These are phyloP conservation scores for Phyllosticta paracitricarpa DNA, from an alignment of 2,329 filamentous ascomycete species.

Conservation along the genomic window DNA sequence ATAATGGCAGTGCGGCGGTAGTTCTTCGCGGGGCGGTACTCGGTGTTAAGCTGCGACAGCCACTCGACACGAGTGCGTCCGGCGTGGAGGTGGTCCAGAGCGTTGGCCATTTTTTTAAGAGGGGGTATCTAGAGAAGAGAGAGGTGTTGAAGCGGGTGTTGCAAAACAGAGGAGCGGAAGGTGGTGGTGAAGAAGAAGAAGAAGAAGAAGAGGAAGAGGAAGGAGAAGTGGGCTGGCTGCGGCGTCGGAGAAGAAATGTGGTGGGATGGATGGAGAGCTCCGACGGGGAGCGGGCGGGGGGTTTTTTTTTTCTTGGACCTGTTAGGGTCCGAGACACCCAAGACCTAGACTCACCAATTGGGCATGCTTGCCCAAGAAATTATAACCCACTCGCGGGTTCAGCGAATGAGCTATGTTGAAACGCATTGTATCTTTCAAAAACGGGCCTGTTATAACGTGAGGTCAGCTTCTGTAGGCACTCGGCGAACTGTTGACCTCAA, in stretches of 20 bases:
- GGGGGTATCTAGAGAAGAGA: neutral
- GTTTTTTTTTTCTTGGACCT: neutral
- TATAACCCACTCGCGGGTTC: neutral
- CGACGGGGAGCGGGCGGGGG: constrained; percentile 3
- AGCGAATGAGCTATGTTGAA: neutral
- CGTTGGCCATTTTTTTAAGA: constrained; percentile 49
- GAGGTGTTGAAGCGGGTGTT: constrained; percentile 13
- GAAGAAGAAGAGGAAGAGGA: neutral
- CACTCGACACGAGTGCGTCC: constrained; percentile 64
- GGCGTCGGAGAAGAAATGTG: constrained; percentile 10
- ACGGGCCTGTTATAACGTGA: neutral
- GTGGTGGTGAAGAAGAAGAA: neutral
- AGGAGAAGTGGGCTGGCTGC: neutral
- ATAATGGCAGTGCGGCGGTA: constrained; percentile 97
- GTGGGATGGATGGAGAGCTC: constrained; percentile 5
- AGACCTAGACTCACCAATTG: neutral
- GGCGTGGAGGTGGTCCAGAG: constrained; percentile 72
- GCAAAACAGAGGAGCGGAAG: constrained; percentile 4
- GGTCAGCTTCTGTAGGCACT: neutral
- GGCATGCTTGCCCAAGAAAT: neutral
- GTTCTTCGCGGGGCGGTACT: constrained; percentile 76
- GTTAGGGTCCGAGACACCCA: neutral
- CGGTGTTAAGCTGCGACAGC: constrained; percentile 75
- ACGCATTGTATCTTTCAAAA: neutral
- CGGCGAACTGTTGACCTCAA: neutral